A percentile compares a stretch with the other conserved stretches of the same genome.
Evolutionary conservation across 768 basidiomycete genomes (phyloP).

Genomic region (Thelephora ganbajun): DNA sequence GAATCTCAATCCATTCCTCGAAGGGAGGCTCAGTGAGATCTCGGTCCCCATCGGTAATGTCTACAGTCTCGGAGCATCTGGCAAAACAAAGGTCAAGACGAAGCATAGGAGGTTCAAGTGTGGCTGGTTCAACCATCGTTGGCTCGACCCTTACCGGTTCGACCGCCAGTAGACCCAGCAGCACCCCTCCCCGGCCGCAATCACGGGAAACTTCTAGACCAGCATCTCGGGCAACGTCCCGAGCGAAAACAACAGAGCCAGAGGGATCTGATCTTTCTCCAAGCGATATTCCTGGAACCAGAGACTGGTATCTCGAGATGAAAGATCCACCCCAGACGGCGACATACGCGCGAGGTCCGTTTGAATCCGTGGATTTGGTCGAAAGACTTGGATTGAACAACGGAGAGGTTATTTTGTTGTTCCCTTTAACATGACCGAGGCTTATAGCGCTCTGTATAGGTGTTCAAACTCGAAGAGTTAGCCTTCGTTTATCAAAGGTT

Average conservation of each 20-base stretch:
- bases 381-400: conserved; percentile 22
- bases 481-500: conserved; percentile 12
- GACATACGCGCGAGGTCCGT: conserved; percentile 18
- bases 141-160: background rate
- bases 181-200: background rate
- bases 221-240: background rate
- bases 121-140: background rate
- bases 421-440: background rate
- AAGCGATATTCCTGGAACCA: background rate
- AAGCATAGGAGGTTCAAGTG: background rate
- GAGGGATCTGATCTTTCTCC: background rate
- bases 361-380: conserved; percentile 15
- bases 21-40: background rate
- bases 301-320: conserved; percentile 28
- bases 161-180: background rate
- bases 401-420: conserved; percentile 23
- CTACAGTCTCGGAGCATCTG: background rate
- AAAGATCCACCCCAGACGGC: conserved; percentile 23
- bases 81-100: background rate
- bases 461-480: background rate
- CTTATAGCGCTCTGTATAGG: background rate
- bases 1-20: background rate
- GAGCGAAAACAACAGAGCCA: background rate
- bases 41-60: background rate
- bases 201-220: background rate